Evolutionary conservation across 495 filamentous ascomycete species (phyloP), one percentile per base, ranked within the genome.

Genomic region (Hypoxylon perforatum): DNA sequence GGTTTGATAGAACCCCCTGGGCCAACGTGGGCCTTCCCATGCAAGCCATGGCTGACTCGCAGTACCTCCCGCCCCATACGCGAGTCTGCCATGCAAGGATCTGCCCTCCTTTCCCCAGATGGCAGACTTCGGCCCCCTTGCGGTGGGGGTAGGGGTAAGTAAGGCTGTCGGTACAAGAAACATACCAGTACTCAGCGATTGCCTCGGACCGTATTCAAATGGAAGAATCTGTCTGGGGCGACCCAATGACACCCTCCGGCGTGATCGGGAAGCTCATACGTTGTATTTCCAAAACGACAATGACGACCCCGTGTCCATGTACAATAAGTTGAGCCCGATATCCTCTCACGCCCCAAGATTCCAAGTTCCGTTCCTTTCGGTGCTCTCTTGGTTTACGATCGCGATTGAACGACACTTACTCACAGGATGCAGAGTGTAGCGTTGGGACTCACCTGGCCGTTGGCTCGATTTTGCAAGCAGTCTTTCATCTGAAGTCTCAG

Each of bases 91-190:
- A 50, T 55, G 22, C 25, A 38, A 55, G 56, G 63, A 61, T 61
- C 44, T 63, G 39, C 23, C 49, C 50, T 48, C 56, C 50, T 49
- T 48, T 57, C 52, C 46, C 57, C 52, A 44, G 52, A 61, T 61
- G 25, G 36, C 35, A 56, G 14, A 19, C 54, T 46, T 69, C n/a
- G 45, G 53, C 47, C 58, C 58, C 54, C 60, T 28, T 33, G 44
- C 30, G 28, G 50, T 69, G 61, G 60, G 59, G 61, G 55, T 50
- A 57, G 60, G 55, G 59, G 51, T 33, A 48, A n/a, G 22, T 57
- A 47, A 39, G 56, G 61, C 56, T 56, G 4, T 28, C 28, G 36
- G 51, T 56, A 47, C 46, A 39, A 57, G 66, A 61, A 60, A 59
- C 55, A 42, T 50, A 50, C 11, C 35, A 41, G 50, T 50, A 23